Evolutionary conservation across 2,329 filamentous ascomycete genomes (phyloP).

Genomic region (Ophiocordyceps camponoti-rufipedis): DNA sequence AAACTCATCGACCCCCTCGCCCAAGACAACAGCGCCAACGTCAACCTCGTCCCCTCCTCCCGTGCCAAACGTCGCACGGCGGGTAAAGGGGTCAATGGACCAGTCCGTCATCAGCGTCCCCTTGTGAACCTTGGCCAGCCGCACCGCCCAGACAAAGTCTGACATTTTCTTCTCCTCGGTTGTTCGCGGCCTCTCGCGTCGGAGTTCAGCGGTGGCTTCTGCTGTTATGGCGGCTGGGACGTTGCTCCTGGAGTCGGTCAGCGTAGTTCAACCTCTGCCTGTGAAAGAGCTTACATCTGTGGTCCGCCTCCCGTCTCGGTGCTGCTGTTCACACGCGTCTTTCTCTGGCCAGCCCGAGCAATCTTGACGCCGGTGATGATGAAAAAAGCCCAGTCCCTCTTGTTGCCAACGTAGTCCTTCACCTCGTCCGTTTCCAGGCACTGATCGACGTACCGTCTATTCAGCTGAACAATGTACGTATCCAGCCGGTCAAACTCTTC

Average conservation of each 20-base stretch:
- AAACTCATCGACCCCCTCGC: not conserved
- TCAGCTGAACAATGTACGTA: not conserved
- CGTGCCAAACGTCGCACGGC: not conserved
- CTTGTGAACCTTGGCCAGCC: not conserved
- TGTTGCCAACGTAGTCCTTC: not conserved
- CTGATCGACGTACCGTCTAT: not conserved
- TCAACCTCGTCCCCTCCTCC: not conserved
- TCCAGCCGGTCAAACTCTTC: not conserved
- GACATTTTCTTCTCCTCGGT: not conserved
- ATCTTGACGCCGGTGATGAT: not conserved
- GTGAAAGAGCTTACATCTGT: not conserved
- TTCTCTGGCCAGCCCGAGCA: not conserved
- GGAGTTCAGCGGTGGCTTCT: not conserved
- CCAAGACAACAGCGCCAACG: not conserved
- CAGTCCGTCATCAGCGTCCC: not conserved
- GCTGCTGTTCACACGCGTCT: no score
- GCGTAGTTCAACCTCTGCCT: no score
- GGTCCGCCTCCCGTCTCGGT: not conserved
- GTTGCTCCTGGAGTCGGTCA: not conserved
- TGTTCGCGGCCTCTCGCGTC: not conserved
- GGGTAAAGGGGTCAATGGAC: not conserved
- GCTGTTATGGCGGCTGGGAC: not conserved
- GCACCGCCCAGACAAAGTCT: not conserved
- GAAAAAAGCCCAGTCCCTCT: not conserved
- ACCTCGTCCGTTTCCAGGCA: not conserved